Conservation (phyloP, 768 basidiomycete genomes). For the Gloeopeniophorella convolvens region DNA sequence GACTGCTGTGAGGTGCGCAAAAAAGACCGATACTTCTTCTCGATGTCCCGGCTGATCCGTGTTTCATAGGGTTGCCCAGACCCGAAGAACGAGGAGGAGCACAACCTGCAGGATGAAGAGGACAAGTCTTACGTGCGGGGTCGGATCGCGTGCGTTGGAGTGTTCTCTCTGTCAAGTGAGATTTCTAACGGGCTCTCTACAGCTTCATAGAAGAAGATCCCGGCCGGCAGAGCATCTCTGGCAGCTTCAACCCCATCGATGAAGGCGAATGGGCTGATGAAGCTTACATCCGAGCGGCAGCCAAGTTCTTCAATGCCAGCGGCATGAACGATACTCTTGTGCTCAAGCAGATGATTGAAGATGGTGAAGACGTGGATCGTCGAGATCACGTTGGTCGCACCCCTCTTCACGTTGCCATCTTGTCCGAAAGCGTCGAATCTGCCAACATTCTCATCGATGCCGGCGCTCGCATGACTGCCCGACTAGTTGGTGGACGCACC, state of each 20-base stretch:
- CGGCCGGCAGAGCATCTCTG: conserved; percentile 53
- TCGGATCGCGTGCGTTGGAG: neutral
- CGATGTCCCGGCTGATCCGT: too few species aligned
- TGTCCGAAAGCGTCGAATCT: conserved; percentile 40
- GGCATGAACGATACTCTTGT: conserved; percentile 36
- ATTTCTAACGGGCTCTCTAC: neutral
- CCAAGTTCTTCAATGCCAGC: conserved; percentile 53
- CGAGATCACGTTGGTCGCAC: conserved; percentile 61
- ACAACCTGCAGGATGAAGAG: conserved; percentile 43
- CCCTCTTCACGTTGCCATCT: conserved; percentile 50
- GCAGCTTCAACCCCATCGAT: conserved; percentile 62
- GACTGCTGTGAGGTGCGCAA: conserved; percentile 53
- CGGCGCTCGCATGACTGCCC: conserved; percentile 48
- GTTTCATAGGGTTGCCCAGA: conserved; percentile 55
- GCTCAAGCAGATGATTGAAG: conserved; percentile 36
- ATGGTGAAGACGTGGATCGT: conserved; percentile 41
- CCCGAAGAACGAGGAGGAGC: conserved; percentile 51
- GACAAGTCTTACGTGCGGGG: conserved; percentile 48
- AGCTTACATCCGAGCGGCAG: conserved; percentile 49
- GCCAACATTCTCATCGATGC: conserved; percentile 47
- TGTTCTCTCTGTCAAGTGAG: neutral
- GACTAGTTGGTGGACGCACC: conserved; percentile 51
- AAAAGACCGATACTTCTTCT: neutral
- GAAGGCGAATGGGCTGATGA: conserved; percentile 59
- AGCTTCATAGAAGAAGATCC: conserved; percentile 58